phyloP scores from a whole-genome alignment of 208 protist species.

The Leishmania gerbilli region DNA sequence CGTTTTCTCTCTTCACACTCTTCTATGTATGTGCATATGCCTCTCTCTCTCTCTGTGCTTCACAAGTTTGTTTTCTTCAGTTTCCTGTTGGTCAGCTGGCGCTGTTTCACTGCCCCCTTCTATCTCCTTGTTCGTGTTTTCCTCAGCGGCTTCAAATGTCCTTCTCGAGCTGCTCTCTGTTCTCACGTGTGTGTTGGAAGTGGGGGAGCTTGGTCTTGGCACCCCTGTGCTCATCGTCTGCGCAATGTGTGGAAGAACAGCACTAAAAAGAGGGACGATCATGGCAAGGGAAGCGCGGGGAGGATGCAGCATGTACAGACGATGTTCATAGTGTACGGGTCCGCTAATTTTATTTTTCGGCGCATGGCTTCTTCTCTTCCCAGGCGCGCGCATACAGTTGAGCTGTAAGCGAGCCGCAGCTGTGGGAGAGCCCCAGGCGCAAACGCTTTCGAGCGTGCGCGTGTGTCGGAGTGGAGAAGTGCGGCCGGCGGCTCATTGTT shows the following conservation, averaged over 20 bases:
- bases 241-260: background rate
- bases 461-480: background rate
- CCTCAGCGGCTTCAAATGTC: background rate
- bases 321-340: background rate
- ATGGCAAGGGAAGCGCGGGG: background rate
- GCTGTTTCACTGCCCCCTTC: background rate
- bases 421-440: background rate
- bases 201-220: background rate
- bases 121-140: background rate
- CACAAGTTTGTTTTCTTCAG: background rate
- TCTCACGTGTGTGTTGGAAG: background rate
- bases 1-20: background rate
- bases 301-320: conserved; percentile 5
- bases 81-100: background rate
- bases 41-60: background rate
- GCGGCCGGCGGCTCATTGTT: background rate
- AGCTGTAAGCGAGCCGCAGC: background rate
- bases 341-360: background rate
- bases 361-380: background rate
- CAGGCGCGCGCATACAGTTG: background rate
- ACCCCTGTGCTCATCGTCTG: background rate
- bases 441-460: background rate
- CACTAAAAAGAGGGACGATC: background rate
- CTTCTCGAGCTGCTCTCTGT: background rate
- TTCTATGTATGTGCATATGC: background rate